Base-by-base conservation (phyloP, 768 basidiomycete genomes). In the Psilocybe tampanensis region DNA sequence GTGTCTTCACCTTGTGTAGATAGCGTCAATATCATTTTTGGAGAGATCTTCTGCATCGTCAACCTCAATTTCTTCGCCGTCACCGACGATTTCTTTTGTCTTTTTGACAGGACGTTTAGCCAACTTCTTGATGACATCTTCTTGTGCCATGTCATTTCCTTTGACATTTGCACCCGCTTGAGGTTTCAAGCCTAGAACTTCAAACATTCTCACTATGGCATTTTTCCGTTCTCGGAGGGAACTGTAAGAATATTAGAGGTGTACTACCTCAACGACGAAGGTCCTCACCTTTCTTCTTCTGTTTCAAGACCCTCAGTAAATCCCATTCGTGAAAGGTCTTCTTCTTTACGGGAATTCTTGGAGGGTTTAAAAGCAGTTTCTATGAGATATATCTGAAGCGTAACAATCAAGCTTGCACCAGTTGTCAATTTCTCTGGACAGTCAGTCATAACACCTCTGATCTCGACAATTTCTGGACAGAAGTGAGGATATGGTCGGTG, bases 241-340 rank as follows among this genome's bases (percentile, higher is more conserved):
- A 61, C 78, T 80, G 23, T 23, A 41, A 29, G 42, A 18, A n/a
- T 15, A 29, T 50, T n/a, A 41, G 36, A 21, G 45, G 6, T 36
- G 7, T 45, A 15, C 17, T 3, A 26, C 1, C 9, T 15, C 23
- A 51, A 26, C 4, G 15, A 11, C 11, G 23, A 43, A 32, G 18
- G n/a, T 21, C 19, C 63, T 32, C 55, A 77, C 78, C 85, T 86
- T 72, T 97, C 94, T 57, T 86, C 85, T 4, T 77, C 76, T 0
- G 92, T 95, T 68, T 96, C 94, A 50, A 85, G 77, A 2, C 90
- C 90, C 67, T 93, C 90, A 59, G 85, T 83, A 68, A 92, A 88
- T 65, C 86, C 77, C 3, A 62, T 55, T 36, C 65, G 72, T 1
- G 58, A 67, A 1, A 58, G 57, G 58, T 71, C 68, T 47, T 80